Evolutionary conservation across 2,329 filamentous ascomycete genomes (phyloP).

Genomic region (Fusarium sp.): DNA sequence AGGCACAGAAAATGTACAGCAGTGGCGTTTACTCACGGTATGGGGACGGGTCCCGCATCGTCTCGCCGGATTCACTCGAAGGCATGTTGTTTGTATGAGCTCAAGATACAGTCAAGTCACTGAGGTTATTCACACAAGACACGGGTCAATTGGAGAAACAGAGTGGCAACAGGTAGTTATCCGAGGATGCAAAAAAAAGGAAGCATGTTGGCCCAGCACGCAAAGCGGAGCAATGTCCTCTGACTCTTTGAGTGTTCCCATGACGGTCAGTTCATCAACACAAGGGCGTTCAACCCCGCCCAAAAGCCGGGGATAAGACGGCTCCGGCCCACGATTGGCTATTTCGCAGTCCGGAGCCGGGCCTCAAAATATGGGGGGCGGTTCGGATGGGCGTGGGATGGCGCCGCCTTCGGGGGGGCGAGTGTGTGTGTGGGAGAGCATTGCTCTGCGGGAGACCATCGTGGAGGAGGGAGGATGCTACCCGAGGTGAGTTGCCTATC

Average conservation of each 20-base stretch:
- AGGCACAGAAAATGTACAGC: background rate
- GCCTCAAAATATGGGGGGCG: slow-evolving; percentile 35
- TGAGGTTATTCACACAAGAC: slow-evolving; percentile 33
- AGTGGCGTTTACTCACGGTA: slow-evolving; percentile 39
- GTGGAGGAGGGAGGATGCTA: slow-evolving; percentile 19
- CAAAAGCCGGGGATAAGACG: slow-evolving; percentile 24
- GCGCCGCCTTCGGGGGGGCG: slow-evolving; percentile 28
- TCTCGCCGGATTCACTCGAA: slow-evolving; percentile 44
- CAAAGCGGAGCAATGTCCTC: slow-evolving; percentile 20
- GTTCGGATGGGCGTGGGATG: slow-evolving; percentile 26
- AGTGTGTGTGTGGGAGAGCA: slow-evolving; percentile 12
- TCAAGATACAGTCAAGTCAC: background rate
- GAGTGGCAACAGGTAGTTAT: background rate
- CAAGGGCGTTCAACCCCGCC: slow-evolving; percentile 32
- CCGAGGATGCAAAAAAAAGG: slow-evolving; percentile 2
- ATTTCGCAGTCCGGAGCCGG: slow-evolving; percentile 37
- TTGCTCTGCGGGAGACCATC: slow-evolving; percentile 15
- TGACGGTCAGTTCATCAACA: slow-evolving; percentile 17
- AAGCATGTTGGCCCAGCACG: slow-evolving; percentile 7
- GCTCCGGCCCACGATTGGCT: slow-evolving; percentile 28
- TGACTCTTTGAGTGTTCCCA: slow-evolving; percentile 28
- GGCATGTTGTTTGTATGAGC: slow-evolving; percentile 33
- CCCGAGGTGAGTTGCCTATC: slow-evolving; percentile 9
- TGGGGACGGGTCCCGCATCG: slow-evolving; percentile 41
- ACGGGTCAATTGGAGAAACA: slow-evolving; percentile 4